Base-by-base conservation (phyloP, 495 filamentous ascomycete species). In the Aspergillus affinis region DNA sequence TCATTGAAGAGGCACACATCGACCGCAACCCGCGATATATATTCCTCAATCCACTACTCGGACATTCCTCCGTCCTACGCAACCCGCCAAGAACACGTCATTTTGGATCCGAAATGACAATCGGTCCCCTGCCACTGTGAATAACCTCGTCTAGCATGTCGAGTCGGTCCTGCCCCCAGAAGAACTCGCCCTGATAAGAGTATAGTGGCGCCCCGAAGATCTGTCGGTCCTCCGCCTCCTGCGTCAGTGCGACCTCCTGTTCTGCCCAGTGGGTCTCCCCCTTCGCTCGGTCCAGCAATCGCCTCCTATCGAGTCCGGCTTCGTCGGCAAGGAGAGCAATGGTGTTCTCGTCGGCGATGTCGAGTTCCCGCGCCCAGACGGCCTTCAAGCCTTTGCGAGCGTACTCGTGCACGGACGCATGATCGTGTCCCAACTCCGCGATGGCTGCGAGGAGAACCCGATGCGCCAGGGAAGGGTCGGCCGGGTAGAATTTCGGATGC, bases 381-480 rank as follows among this genome's bases (percentile, higher is more conserved):
- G 60, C 60, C 54, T 61, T 54, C 4, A 61, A 21, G 0, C 53
- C 48, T 3, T 47, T 32, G 5, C 36, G 60, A 8, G 54, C 60
- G 53, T 30, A 57, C 44, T 48, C 48, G 21, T 57, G 54, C 4
- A 61, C 54, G 21, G 54, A 30, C 17, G 21, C 18, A 19, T 18
- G 17, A 27, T 61, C 54, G 19, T 57, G 21, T 6, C 54, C 54
- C 1, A 23, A 12, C 41, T 62, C 63, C 4, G 62, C 57, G n/a
- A 60, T 62, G 1, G 57, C 63, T 2, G 63, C 63, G 0, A 62
- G 53, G 8, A 65, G 60, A 5, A 65, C 63, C 17, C 63, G 60
- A 51, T 65, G 60, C 7, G 60, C 56, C 23, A 65, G 63, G 27
- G 63, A 65, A 1, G 63, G 63, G 27, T 65, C 60, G 18, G 57